Evolutionary conservation across 305 asterid genomes (phyloP), one percentile per base, ranked within the genome.

Genomic region (Withania somnifera): DNA sequence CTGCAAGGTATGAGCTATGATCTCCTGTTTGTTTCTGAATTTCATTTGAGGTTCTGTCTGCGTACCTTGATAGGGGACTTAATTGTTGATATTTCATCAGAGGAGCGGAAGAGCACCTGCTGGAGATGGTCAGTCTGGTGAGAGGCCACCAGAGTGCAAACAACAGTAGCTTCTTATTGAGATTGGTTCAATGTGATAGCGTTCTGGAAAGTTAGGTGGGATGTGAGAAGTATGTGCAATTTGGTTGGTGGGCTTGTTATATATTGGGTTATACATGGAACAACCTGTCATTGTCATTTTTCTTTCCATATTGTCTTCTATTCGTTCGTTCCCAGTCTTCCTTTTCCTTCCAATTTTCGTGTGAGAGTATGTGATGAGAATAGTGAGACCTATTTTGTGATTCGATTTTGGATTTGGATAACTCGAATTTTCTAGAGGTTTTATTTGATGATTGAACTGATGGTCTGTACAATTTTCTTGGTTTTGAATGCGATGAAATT

Each of bases 121-220:
- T 3, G 90, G 81, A n/a, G 87, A 87, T 67, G 91, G 89, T 38
- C 88, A 66, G 79, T 82, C 64, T 32, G 90, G 90, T 13, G 90
- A 89, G 77, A 86, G 89, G 32, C 92, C 90, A 80, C 87, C 92
- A 4, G 92, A 89, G 81, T 89, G 92, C 87, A 89, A 89, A 86
- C 92, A 89, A 54, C 92, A 89, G 88, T 87, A 86, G 78, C 15
- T 20, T 52, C 53, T 11, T 66, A 15, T 24, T n/a, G 64, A 15
- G 78, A 47, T 15, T 50, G 77, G 42, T 52, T 6, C 14, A 20
- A 8, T 58, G 67, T 11, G 63, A 56, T 8, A 19, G 26, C 28
- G 28, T 56, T 6, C 8, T 56, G 14, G 2, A 19, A 53, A 19
- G 14, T 7, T 19, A 28, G 28, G 19, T 19, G 28, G 9, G 7